Base-by-base conservation (phyloP, 306 rosid species). In the Betula pendula region DNA sequence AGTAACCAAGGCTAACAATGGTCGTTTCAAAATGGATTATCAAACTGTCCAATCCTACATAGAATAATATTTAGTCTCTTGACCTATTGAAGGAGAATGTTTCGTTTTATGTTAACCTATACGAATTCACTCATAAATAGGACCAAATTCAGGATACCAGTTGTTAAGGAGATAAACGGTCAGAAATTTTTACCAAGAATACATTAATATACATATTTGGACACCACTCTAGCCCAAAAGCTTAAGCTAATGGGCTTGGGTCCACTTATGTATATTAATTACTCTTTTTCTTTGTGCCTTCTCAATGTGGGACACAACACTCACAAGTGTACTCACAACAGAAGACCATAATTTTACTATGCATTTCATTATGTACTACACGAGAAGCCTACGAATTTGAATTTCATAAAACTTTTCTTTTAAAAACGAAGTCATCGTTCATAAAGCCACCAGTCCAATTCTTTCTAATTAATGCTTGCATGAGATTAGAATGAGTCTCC, bases 391-490 rank as follows among this genome's bases (percentile, higher is more conserved):
- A 17, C 25, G n/a, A 53, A 52, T 19, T 53, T 53, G 60, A 53
- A 20, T 53, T 53, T 15, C 55, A 50, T 50, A 19, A 50, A n/a
- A 50, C 19, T 45, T 45, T 9, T 45, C 49, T 45, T 9, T 45
- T 38, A 45, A 45, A 2, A 45, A 45, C 2, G 1, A 13, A 10
- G 15, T 45, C 15, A 11, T 45, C 49, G 11, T 45, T 45, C 49
- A 45, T 45, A 45, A 45, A 45, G 96, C 97, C 20, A 77, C 40
- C 2, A 78, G 60, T 5, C 91, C 92, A 17, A 65, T 78, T 63
- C 80, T 79, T 88, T 94, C 98, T n/a, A n/a, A n/a, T n/a, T 71
- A 94, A 73, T 17, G 85, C 88, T 75, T 72, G 77, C 82, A 90
- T 69, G 60, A 91, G 77, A 82, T 44, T 75, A 68, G 97, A 90